Evolutionary conservation across 768 basidiomycete genomes (phyloP).

Genomic region (Rhodocollybia butyracea): DNA sequence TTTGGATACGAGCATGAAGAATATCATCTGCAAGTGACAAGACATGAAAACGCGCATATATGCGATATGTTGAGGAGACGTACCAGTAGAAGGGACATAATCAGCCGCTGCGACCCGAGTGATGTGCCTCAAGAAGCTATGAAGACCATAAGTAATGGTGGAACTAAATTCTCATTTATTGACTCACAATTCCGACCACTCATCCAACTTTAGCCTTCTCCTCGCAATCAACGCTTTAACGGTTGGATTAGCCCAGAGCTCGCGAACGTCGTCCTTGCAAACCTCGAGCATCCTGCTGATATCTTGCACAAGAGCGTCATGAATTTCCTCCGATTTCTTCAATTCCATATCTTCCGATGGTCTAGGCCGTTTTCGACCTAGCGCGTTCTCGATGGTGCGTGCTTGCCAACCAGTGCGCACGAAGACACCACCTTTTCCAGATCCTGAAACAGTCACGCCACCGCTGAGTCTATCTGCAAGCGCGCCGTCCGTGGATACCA

Average conservation of each 20-base stretch:
- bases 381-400: conserved; percentile 54
- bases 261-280: conserved; percentile 61
- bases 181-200: conserved; percentile 86
- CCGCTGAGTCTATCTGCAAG: conserved; percentile 74
- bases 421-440: conserved; percentile 72
- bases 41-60: conserved; percentile 25
- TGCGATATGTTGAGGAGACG: conserved; percentile 9
- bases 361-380: conserved; percentile 28
- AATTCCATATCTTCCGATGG: conserved; percentile 24
- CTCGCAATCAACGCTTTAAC: conserved; percentile 67
- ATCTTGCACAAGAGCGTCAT: conserved; percentile 58
- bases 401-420: conserved; percentile 84
- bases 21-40: conserved; percentile 62
- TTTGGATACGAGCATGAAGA: conserved; percentile 85
- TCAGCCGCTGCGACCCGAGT: conserved; percentile 62
- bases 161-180: background rate
- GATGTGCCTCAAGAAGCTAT: conserved; percentile 74
- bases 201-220: conserved; percentile 73
- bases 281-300: conserved; percentile 57
- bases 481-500: conserved; percentile 57
- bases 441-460: conserved; percentile 67
- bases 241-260: conserved; percentile 70
- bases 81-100: conserved; percentile 77
- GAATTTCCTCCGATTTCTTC: conserved; percentile 17
- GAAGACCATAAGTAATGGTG: conserved; percentile 13